These are phyloP conservation scores for Verbena officinalis DNA, from an alignment of 257 asterid genomes.

Conservation along the genomic window DNA sequence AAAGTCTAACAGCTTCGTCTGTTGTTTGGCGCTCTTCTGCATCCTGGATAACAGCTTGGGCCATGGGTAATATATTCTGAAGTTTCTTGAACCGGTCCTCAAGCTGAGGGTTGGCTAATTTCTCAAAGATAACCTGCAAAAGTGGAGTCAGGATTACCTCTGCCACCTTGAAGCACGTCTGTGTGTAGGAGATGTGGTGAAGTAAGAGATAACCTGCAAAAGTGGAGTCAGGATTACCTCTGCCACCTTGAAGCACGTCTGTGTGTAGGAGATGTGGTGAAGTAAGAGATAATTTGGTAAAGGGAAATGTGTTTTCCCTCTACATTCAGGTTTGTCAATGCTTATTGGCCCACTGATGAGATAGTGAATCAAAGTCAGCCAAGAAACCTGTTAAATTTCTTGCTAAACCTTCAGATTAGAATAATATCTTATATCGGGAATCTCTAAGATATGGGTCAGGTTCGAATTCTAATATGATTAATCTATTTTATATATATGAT, in stretches of 20 bases:
- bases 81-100: slow-evolving; percentile 25
- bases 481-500: too few relatives aligned
- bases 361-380: not conserved
- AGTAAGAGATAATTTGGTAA: slow-evolving; percentile 5
- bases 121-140: slow-evolving; percentile 33
- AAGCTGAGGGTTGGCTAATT: slow-evolving; percentile 26
- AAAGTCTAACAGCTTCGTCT: slow-evolving; percentile 17
- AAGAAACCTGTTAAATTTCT: too few relatives aligned
- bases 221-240: slow-evolving; percentile 31
- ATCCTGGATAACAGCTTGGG: slow-evolving; percentile 25
- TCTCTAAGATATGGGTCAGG: too few relatives aligned
- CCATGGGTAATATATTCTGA: slow-evolving; percentile 13
- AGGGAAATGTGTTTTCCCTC: not conserved
- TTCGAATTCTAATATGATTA: too few relatives aligned
- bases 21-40: slow-evolving; percentile 30
- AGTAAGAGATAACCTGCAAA: slow-evolving; percentile 30
- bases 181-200: not conserved
- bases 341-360: not conserved
- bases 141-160: slow-evolving; percentile 31
- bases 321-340: not conserved
- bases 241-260: slow-evolving; percentile 20
- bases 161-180: slow-evolving; percentile 20
- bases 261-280: not conserved
- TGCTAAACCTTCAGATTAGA: too few relatives aligned
- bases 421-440: too few relatives aligned